Evolutionary conservation across 2,329 filamentous ascomycete species (phyloP), one percentile per base, ranked within the genome.

Genomic region (Grosmannia clavigera): DNA sequence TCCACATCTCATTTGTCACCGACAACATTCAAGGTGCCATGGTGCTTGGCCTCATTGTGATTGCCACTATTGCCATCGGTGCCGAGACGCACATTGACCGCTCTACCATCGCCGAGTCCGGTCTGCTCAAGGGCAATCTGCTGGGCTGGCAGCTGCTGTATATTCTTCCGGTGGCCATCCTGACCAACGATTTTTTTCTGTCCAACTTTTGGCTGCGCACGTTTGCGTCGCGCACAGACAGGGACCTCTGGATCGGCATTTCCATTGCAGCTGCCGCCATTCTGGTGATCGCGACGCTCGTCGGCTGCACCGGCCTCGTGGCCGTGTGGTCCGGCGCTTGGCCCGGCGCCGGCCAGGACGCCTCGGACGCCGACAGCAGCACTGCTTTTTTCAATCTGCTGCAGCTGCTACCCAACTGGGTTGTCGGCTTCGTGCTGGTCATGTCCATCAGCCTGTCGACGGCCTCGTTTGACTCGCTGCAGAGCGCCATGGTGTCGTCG

Each of bases 151-250:
- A 94, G 72, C 81, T 94, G 16, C 76, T 94, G 43, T 94, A 92
- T 74, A 92, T 94, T 65, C 79, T 94, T 1, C 88, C 90, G 0
- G 81, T 94, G 6, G 89, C 89, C 53, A 81, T 94, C 64, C 69
- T 92, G 60, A 92, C 88, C 61, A 94, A 92, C 74, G 85, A 92
- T 75, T 92, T 94, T 77, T 94, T 94, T 76, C 77, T 94, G 52
- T 90, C 87, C 38, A 86, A 83, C 65, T 91, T 90, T 72, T 94
- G 89, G 89, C 81, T 92, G 71, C 85, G 89, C 57, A 88, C 88
- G 5, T 94, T 94, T 68, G 86, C 88, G 22, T 87, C 87, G 58
- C 86, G 82, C 70, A 89, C 86, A 0, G 88, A 94, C 76, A 85
- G 80, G 67, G 88, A 92, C 68, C 81, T 94, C 7, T 85, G 83